A percentile compares a stretch with the other conserved stretches of the same genome.
Conservation (phyloP, 768 basidiomycete species). For the Suillus cothurnatus region DNA sequence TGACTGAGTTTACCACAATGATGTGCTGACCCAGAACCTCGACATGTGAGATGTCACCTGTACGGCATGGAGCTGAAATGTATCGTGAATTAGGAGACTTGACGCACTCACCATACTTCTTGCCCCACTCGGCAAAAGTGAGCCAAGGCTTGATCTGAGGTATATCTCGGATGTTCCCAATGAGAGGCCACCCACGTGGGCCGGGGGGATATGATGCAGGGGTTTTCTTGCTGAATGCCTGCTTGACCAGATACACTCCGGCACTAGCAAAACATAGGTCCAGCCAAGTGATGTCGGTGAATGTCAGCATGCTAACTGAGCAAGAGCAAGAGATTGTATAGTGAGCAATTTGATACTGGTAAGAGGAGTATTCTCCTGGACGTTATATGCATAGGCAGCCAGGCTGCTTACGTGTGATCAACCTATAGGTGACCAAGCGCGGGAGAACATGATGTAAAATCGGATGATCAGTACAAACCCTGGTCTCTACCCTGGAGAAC, state of each 20-base stretch:
- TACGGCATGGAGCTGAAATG: background rate
- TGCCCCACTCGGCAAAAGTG: constrained; percentile 46
- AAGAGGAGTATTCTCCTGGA: background rate
- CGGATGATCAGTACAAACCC: too few relatives aligned
- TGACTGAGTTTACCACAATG: constrained; percentile 54
- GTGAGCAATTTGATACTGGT: background rate
- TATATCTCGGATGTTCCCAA: constrained; percentile 37
- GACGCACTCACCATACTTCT: constrained; percentile 40
- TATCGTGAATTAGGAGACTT: background rate
- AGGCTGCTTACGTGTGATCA: too few relatives aligned
- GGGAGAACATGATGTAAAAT: too few relatives aligned
- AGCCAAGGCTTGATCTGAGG: constrained; percentile 48
- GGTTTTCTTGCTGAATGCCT: too few relatives aligned
- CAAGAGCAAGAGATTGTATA: background rate
- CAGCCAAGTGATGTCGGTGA: too few relatives aligned
- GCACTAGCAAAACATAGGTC: too few relatives aligned
- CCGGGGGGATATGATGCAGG: too few relatives aligned
- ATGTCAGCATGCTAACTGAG: background rate
- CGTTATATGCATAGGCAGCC: background rate
- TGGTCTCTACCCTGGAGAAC: too few relatives aligned
- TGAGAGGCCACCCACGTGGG: too few relatives aligned
- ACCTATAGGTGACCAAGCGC: too few relatives aligned
- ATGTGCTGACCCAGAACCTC: constrained; percentile 62
- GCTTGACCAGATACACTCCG: too few relatives aligned
- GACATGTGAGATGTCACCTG: constrained; percentile 62